Conservation (phyloP, 768 basidiomycete genomes). For the Serendipita vermifera region DNA sequence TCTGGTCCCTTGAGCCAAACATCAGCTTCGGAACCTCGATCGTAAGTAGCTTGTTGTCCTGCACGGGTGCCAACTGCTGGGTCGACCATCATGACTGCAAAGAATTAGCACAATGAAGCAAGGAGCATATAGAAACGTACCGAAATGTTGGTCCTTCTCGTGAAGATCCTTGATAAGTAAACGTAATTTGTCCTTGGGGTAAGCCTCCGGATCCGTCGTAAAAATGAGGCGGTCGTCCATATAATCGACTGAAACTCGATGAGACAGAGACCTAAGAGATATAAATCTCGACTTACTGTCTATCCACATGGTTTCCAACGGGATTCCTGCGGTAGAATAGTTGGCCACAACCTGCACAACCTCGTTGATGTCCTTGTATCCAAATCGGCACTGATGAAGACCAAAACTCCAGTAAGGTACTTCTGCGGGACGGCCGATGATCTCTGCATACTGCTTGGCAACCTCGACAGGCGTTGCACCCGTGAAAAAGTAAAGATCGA, state of each 20-base stretch:
- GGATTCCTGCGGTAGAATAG: constrained; percentile 48
- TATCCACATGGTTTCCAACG: constrained; percentile 69
- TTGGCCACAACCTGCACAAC: constrained; percentile 49
- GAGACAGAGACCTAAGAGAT: not conserved
- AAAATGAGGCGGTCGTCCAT: constrained; percentile 8
- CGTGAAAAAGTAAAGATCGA: constrained; percentile 69
- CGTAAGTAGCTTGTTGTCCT: not conserved
- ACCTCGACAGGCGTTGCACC: constrained; percentile 47
- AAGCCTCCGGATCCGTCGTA: not conserved
- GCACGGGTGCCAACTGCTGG: not conserved
- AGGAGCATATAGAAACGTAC: not conserved
- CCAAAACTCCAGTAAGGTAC: constrained; percentile 67
- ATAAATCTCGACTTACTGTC: constrained; percentile 40
- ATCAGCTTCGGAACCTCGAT: not conserved
- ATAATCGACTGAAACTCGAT: not conserved
- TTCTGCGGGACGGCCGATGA: constrained; percentile 54
- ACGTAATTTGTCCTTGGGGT: not conserved
- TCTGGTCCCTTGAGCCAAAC: constrained; percentile 4
- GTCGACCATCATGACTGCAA: not conserved
- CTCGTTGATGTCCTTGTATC: constrained; percentile 54
- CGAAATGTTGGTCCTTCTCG: not conserved
- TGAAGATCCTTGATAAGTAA: not conserved
- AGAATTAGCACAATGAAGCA: not conserved
- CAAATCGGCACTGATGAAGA: constrained; percentile 60
- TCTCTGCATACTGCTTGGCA: constrained; percentile 53